phyloP scores from a whole-genome alignment of 108 stramenopile species.

The Parmales sp. region DNA sequence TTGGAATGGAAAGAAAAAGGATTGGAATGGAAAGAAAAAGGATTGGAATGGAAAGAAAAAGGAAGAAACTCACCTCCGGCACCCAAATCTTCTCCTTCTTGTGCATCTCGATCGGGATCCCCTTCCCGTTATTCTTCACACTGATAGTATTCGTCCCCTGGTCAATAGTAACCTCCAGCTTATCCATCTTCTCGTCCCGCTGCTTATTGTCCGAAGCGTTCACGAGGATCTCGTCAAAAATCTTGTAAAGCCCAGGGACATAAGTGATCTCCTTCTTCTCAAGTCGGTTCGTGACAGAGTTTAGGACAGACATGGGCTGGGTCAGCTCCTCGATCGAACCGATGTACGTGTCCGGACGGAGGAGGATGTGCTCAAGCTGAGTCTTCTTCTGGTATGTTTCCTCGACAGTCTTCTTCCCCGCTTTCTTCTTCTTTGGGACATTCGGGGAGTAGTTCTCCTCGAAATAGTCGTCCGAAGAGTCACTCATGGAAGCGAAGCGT shows the following conservation, averaged over 20 bases:
- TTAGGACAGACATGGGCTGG: constrained; percentile 82
- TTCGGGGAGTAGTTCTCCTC: constrained; percentile 43
- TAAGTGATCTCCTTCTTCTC: constrained; percentile 66
- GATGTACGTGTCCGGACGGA: constrained; percentile 97
- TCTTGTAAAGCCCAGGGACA: constrained; percentile 96
- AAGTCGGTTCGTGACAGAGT: constrained; percentile 49
- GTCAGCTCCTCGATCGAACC: constrained; percentile 56
- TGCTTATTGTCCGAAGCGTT: constrained; percentile 99
- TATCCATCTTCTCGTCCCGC: constrained; percentile 88
- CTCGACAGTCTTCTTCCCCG: constrained; percentile 61
- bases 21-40: no score
- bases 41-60: no score
- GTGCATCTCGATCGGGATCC: constrained; percentile 65
- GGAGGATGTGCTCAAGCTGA: constrained; percentile 94
- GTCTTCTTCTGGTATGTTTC: constrained; percentile 93
- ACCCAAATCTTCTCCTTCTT: constrained; percentile 71
- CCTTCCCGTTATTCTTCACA: constrained; percentile 93
- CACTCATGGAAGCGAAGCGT: no score
- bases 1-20: no score
- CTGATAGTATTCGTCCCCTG: constrained; percentile 60
- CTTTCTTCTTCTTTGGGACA: constrained; percentile 18
- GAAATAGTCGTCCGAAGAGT: constrained; percentile 14
- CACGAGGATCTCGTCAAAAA: constrained; percentile 99
- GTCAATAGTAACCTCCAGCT: constrained; percentile 77
- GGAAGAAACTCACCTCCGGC: no score